Evolutionary conservation across 768 basidiomycete genomes (phyloP).

Genomic region (Agaricus sinodeliciosus): DNA sequence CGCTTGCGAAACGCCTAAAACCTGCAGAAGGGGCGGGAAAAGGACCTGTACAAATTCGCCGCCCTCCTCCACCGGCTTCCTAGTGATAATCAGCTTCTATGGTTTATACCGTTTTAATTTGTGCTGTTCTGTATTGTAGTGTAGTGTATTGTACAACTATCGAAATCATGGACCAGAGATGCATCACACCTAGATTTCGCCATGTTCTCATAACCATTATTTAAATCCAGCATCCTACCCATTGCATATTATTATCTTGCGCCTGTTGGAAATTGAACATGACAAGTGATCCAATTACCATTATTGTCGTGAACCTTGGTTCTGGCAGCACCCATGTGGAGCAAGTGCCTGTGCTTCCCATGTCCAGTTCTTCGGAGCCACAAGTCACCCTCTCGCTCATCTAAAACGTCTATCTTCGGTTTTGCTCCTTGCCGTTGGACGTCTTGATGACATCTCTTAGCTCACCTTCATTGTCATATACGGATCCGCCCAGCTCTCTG

Average conservation of each 20-base stretch:
- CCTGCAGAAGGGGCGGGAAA: conserved; percentile 33
- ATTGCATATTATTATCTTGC: too few species aligned
- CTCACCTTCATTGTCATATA: conserved; percentile 50
- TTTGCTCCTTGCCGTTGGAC: too few species aligned
- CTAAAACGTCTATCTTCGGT: too few species aligned
- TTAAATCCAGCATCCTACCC: neutral
- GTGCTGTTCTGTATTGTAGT: conserved; percentile 11
- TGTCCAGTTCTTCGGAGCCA: neutral
- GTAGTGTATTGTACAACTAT: conserved; percentile 7
- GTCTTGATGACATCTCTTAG: conserved; percentile 44
- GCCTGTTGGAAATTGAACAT: too few species aligned
- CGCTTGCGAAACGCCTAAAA: conserved; percentile 62
- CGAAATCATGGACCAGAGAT: conserved; percentile 3
- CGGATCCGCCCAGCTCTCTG: conserved; percentile 25
- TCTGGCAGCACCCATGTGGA: conserved; percentile 1
- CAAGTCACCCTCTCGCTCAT: too few species aligned
- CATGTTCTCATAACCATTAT: conserved; percentile 5
- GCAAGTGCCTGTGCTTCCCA: neutral
- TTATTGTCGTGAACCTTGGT: too few species aligned
- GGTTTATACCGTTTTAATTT: conserved; percentile 5
- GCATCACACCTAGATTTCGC: neutral
- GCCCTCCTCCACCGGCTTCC: conserved; percentile 15
- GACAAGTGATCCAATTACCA: too few species aligned
- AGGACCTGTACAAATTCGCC: conserved; percentile 14
- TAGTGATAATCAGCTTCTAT: conserved; percentile 9